These are phyloP conservation scores for Jasminum sambac DNA, from an alignment of 257 asterid species.

Conservation along the genomic window DNA sequence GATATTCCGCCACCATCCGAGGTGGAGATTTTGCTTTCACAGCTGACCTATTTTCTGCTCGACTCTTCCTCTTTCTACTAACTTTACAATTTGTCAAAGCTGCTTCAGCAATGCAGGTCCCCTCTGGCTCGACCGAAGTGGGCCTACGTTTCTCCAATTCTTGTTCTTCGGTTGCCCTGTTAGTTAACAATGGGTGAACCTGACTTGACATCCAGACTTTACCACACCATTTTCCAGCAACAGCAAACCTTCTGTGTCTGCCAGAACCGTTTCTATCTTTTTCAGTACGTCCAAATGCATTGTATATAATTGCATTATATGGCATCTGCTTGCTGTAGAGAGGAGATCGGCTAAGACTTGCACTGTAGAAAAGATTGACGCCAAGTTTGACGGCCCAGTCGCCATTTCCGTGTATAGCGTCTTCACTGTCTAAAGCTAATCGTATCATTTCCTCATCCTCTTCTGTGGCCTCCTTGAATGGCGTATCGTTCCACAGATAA, in stretches of 20 bases:
- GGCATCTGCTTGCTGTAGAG: constrained; percentile 97
- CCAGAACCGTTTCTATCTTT: constrained; percentile 44
- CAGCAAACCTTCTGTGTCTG: constrained; percentile 67
- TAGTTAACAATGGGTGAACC: constrained; percentile 76
- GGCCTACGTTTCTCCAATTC: constrained; percentile 34
- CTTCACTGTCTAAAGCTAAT: constrained; percentile 74
- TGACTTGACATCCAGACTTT: constrained; percentile 96
- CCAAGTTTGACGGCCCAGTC: constrained; percentile 99
- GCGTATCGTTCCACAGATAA: constrained; percentile 52
- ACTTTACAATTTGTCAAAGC: constrained; percentile 32
- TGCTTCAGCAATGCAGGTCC: constrained; percentile 36
- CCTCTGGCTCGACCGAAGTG: constrained; percentile 32
- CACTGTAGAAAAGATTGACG: constrained; percentile 88
- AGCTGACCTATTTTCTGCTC: constrained; percentile 35
- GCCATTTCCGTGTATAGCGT: constrained; percentile 80
- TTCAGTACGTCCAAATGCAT: constrained; percentile 77
- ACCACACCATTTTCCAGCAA: constrained; percentile 99
- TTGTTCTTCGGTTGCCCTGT: constrained; percentile 42
- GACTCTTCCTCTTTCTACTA: constrained; percentile 48
- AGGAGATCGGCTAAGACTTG: constrained; percentile 91
- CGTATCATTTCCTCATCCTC: constrained; percentile 70
- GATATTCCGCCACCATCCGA: constrained; percentile 23
- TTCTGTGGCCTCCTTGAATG: constrained; percentile 62
- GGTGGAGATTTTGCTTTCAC: constrained; percentile 31
- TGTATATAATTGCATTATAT: constrained; percentile 67